Evolutionary conservation across 345 rosid species (phyloP), one percentile per base, ranked within the genome.

Genomic region (Euphorbia lathyris): DNA sequence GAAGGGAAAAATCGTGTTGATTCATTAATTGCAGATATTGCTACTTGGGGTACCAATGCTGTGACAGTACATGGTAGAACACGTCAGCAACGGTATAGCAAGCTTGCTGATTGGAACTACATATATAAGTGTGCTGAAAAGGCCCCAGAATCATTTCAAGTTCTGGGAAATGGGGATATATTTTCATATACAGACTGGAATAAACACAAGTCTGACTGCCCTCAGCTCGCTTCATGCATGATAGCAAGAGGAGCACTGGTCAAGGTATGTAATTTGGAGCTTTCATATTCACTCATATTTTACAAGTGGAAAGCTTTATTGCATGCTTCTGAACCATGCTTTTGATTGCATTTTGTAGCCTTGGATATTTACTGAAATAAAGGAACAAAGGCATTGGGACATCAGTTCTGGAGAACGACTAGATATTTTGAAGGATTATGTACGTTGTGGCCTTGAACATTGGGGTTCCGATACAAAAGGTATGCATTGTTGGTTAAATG

Each of bases 391-490:
- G 71, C 90, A 86, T 73, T 90, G 99, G 97, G 99, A 95, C 81
- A 95, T 92, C 48, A 83, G 85, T 53, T 92, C 98, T 11, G 88
- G 83, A 57, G 96, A 95, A 79, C 80, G 98, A 52, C 81, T 92
- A 25, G 84, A 84, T 81, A 88, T 95, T 74, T 71, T 95, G 77
- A 90, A 95, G 83, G 96, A 95, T 70, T 92, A 83, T 55, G 91
- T 78, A 16, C 91, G 74, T 32, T 85, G 78, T 83, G 97, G 99
- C 52, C 94, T 95, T 57, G 81, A 95, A 70, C 98, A 95, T 67
- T 95, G 98, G 99, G 97, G 98, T 66, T 95, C 99, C 26, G 98
- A 95, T 73, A 82, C 78, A 36, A 90, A 92, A 83, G 99, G 97
- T 90, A 72, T 64, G 50, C 19, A 4, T 22, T 30, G 13, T 40